These are phyloP conservation scores for Pichia deserticola DNA, from an alignment of 805 yeast genomes.

Conservation along the genomic window DNA sequence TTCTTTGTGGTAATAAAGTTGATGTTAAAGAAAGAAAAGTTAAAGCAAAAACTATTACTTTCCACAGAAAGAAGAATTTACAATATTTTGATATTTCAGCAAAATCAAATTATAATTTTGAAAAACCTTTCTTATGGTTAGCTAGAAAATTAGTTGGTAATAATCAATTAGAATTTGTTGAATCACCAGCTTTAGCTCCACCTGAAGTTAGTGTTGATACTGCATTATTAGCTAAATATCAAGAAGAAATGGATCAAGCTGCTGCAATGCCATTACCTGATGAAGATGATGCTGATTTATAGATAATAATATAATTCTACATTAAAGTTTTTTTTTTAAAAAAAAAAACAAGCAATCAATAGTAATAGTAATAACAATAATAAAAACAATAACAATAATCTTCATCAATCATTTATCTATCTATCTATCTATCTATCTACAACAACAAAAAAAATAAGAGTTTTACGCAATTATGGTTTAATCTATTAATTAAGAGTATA, in stretches of 20 bases:
- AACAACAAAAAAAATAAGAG: too few relatives aligned
- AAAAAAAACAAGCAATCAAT: neutral
- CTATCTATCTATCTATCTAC: too few relatives aligned
- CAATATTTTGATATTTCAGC: constrained; percentile 99
- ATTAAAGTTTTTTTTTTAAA: neutral
- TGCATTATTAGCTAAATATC: constrained; percentile 95
- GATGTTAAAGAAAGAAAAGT: constrained; percentile 99
- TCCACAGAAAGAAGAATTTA: constrained; percentile 99
- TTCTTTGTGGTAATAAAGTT: constrained; percentile 98
- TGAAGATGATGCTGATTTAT: constrained; percentile 99
- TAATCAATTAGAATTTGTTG: constrained; percentile 97
- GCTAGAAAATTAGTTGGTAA: constrained; percentile 99
- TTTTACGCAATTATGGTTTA: neutral
- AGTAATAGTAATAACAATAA: too few relatives aligned
- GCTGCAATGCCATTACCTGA: constrained; percentile 99
- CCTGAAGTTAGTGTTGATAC: constrained; percentile 98
- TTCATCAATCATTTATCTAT: too few relatives aligned
- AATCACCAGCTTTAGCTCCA: constrained; percentile 98
- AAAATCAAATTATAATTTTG: constrained; percentile 98
- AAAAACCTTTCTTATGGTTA: constrained; percentile 99
- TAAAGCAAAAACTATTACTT: constrained; percentile 98
- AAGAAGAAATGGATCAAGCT: constrained; percentile 99
- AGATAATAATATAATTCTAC: constrained; percentile 24
- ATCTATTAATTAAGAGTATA: neutral
- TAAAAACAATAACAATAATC: too few relatives aligned